Percentiles rank a stretch among this genome's conserved stretches.
phyloP scores from a whole-genome alignment of 2,329 filamentous ascomycete genomes.

The Tympanopsis confertula region DNA sequence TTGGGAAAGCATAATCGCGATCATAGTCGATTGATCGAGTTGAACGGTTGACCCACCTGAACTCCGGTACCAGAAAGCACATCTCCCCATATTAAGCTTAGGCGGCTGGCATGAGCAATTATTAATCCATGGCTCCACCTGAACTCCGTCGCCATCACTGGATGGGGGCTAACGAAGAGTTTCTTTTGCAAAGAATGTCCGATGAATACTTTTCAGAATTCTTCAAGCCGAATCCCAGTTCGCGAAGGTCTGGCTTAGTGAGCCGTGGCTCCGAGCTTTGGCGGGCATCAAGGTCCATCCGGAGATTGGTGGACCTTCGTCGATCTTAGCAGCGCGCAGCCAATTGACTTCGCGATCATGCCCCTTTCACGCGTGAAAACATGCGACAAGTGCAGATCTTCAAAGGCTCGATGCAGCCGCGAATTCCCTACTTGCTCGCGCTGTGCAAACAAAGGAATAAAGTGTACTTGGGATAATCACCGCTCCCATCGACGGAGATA shows the following conservation, averaged over 20 bases:
- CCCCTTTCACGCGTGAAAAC: conserved; percentile 12
- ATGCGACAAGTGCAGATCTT: conserved; percentile 10
- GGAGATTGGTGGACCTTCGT: no score
- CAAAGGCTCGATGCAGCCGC: conserved; percentile 13
- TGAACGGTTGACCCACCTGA: conserved; percentile 7
- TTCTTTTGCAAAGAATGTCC: no score
- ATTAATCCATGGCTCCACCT: neutral
- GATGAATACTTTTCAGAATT: no score
- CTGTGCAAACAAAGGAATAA: conserved; percentile 7
- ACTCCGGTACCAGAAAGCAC: conserved; percentile 6
- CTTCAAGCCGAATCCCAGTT: no score
- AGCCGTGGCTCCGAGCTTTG: no score
- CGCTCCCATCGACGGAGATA: conserved; percentile 3
- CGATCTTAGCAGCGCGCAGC: neutral
- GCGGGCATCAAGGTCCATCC: no score
- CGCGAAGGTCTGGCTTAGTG: no score
- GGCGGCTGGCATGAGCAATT: conserved; percentile 5
- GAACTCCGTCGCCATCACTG: neutral
- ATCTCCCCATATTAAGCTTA: conserved; percentile 1
- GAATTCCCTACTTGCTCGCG: conserved; percentile 9
- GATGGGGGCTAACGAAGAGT: no score
- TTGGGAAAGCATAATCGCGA: no score
- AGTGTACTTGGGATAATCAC: conserved; percentile 8
- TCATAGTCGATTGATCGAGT: no score
- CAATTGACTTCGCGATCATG: conserved; percentile 5